A percentile compares a stretch with the other conserved stretches of the same genome.
These are phyloP conservation scores for Knoxia roxburghii DNA, from an alignment of 257 asterid genomes.

Conservation along the genomic window DNA sequence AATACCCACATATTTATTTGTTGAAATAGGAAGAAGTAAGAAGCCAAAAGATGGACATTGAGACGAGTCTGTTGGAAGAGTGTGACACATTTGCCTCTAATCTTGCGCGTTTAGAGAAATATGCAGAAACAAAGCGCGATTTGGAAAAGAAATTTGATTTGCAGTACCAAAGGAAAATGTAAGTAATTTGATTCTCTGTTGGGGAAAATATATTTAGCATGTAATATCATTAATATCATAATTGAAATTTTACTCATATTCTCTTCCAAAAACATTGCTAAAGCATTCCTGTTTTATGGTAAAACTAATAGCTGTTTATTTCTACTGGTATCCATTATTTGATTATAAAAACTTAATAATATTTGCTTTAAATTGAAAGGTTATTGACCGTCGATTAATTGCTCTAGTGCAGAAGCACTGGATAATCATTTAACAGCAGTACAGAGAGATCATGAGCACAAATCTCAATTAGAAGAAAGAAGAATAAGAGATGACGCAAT, in stretches of 20 bases:
- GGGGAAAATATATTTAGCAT: neutral
- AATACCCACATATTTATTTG: conserved; percentile 8
- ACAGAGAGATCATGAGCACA: conserved; percentile 88
- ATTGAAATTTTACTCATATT: neutral
- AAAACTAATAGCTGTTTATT: neutral
- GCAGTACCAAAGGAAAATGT: conserved; percentile 79
- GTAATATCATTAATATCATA: neutral
- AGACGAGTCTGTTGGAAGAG: conserved; percentile 45
- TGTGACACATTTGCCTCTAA: conserved; percentile 42
- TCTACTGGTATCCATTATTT: neutral
- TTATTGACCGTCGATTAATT: conserved; percentile 24
- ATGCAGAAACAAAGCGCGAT: conserved; percentile 50
- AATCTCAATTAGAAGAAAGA: conserved; percentile 85
- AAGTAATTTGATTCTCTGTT: conserved; percentile 24
- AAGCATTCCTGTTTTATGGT: neutral
- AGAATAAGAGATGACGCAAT: conserved; percentile 83
- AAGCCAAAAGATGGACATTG: conserved; percentile 54
- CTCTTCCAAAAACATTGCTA: neutral
- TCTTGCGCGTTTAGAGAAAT: conserved; percentile 37
- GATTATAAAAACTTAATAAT: neutral
- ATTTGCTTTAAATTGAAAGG: neutral
- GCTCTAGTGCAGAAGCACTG: conserved; percentile 79
- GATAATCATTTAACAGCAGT: conserved; percentile 81
- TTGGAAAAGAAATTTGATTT: conserved; percentile 60
- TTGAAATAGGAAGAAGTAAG: conserved; percentile 69